Evolutionary conservation across 352 stramenopile species (phyloP).

Genomic region (Elongisporangium prolatum): DNA sequence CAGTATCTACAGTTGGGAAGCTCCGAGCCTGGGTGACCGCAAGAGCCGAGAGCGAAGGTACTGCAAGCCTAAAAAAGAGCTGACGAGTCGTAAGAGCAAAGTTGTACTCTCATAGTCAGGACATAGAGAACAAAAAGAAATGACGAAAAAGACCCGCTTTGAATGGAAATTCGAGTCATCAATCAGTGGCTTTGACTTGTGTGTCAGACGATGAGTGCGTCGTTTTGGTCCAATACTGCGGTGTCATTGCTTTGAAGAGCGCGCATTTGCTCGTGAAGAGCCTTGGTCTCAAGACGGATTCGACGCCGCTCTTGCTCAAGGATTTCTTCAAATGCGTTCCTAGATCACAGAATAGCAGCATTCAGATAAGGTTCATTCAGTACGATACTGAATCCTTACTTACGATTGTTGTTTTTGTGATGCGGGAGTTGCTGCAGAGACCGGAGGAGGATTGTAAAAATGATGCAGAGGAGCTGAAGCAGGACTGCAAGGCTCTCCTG

Average conservation of each 20-base stretch:
- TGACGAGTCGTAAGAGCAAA: no score
- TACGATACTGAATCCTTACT: not conserved
- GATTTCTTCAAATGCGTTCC: conserved; percentile 33
- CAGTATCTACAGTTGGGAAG: no score
- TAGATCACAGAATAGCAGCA: not conserved
- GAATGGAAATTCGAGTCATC: not conserved
- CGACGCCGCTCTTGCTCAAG: conserved; percentile 34
- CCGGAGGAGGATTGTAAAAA: not conserved
- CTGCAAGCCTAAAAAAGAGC: no score
- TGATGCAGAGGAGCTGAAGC: not conserved
- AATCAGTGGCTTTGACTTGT: not conserved
- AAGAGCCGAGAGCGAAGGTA: no score
- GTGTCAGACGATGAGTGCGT: not conserved
- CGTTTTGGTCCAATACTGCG: not conserved
- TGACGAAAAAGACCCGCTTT: no score
- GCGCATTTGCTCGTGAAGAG: conserved; percentile 54
- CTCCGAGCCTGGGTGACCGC: no score
- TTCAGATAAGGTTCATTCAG: not conserved
- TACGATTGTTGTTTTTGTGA: not conserved
- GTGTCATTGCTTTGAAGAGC: conserved; percentile 15
- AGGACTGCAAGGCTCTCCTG: not conserved
- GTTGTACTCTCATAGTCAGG: no score
- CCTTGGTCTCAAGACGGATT: conserved; percentile 43
- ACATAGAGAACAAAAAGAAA: no score
- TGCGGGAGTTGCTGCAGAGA: not conserved